These are phyloP conservation scores for Penicillium sp. DNA, from an alignment of 2,329 filamentous ascomycete genomes.

Conservation along the genomic window DNA sequence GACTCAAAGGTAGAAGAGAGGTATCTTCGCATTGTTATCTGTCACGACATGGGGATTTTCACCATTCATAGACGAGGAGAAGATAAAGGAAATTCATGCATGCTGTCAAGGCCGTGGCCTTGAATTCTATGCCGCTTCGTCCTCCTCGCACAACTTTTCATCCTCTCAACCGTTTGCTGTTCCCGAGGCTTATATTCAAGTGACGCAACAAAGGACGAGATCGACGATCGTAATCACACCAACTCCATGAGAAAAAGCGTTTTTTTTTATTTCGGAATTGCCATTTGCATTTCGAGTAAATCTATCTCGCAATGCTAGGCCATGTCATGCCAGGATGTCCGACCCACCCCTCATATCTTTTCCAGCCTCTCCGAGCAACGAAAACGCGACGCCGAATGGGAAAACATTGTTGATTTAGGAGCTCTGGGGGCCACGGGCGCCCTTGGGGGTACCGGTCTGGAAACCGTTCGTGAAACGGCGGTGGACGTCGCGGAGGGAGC, in stretches of 20 bases:
- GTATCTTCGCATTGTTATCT: slow-evolving; percentile 42
- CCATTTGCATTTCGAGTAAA: slow-evolving; percentile 40
- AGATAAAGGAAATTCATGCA: slow-evolving; percentile 45
- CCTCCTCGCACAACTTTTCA: slow-evolving; percentile 18
- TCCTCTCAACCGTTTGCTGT: slow-evolving; percentile 23
- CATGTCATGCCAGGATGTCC: slow-evolving; percentile 43
- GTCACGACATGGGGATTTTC: slow-evolving; percentile 44
- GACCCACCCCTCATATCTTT: slow-evolving; percentile 31
- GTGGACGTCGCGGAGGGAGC: slow-evolving; percentile 89
- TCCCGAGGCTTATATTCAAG: slow-evolving; percentile 13
- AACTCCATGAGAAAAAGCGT: slow-evolving; percentile 43
- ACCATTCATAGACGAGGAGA: slow-evolving; percentile 42
- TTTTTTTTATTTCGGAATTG: slow-evolving; percentile 34
- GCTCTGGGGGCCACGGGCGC: slow-evolving; percentile 68
- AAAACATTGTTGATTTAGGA: slow-evolving; percentile 43
- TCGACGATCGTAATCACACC: slow-evolving; percentile 38
- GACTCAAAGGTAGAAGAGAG: slow-evolving; percentile 33
- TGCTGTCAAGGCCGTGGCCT: slow-evolving; percentile 31
- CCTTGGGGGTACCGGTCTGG: slow-evolving; percentile 86
- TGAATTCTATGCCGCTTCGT: slow-evolving; percentile 36
- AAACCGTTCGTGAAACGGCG: slow-evolving; percentile 98
- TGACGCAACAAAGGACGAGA: slow-evolving; percentile 38
- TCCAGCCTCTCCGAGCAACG: slow-evolving; percentile 44
- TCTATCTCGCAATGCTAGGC: slow-evolving; percentile 42
- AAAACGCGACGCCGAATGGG: slow-evolving; percentile 42